Evolutionary conservation across 768 basidiomycete species (phyloP), one percentile per base, ranked within the genome.

Genomic region (Punctularia strigosozonata): DNA sequence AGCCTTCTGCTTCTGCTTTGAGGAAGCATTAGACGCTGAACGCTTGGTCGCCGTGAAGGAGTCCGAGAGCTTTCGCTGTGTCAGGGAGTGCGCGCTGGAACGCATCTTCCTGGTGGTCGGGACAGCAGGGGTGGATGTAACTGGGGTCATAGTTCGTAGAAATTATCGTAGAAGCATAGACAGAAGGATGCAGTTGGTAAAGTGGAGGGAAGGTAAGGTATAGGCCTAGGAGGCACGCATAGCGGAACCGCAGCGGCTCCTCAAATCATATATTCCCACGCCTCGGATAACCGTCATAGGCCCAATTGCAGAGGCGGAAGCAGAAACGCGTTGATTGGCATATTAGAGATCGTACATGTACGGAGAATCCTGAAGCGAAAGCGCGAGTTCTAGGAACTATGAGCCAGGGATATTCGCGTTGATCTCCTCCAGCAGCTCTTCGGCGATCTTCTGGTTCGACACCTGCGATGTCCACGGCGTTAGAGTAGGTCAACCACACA

Each of bases 371-470:
- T n/a, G n/a, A n/a, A n/a, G n/a, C n/a, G n/a, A n/a, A n/a, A n/a
- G n/a, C n/a, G n/a, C n/a, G n/a, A n/a, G n/a, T n/a, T n/a, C n/a
- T n/a, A n/a, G n/a, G n/a, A n/a, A n/a, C 41, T 42, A 47, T 25
- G 46, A 44, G 31, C 25, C 42, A 3, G 66, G 67, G 41, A 68
- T 66, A 48, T 66, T 59, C 42, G 63, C 54, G 25, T 61, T 60
- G 50, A 68, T 65, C 48, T 66, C 65, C 39, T 79, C 74, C 43
- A 83, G 56, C 25, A 86, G 63, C 33, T 83, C 81, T 44, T 69
- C 63, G 6, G 81, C 80, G 43, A 82, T 73, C 61, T 81, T 82
- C 30, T 77, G 73, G 51, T 66, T 82, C 31, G 74, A 60, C 17
- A 82, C 68, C 82, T 85, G 38, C 20, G 31, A 33, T n/a, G 35